These are phyloP conservation scores for Hanseniaspora lindneri DNA, from an alignment of 805 yeast species.

Conservation along the genomic window DNA sequence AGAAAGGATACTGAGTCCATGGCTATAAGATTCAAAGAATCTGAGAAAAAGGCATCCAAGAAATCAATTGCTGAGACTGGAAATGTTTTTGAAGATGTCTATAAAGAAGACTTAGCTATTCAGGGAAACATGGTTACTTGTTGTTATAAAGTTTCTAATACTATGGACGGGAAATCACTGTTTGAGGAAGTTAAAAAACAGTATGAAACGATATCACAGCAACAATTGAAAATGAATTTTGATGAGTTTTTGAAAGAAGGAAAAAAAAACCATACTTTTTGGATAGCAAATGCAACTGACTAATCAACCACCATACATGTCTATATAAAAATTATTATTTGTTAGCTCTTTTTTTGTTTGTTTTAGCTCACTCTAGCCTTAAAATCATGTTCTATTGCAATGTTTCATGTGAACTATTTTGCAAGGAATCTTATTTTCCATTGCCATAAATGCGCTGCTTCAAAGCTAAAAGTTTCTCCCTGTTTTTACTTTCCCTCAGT, in stretches of 20 bases:
- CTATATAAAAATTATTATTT: too few relatives aligned
- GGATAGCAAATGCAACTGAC: background rate
- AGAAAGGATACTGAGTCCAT: constrained; percentile 2
- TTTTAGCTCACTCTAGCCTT: too few relatives aligned
- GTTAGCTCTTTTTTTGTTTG: too few relatives aligned
- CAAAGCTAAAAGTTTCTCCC: background rate
- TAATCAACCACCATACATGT: too few relatives aligned
- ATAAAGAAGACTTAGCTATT: background rate
- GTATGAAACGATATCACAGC: background rate
- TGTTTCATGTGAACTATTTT: background rate
- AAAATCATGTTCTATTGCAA: too few relatives aligned
- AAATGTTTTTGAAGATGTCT: background rate
- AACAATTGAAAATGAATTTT: background rate
- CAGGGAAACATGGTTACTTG: background rate
- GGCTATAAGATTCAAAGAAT: background rate
- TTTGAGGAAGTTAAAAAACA: background rate
- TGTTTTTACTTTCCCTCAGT: constrained; percentile 8
- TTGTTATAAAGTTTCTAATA: background rate
- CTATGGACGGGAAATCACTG: background rate
- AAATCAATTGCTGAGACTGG: background rate
- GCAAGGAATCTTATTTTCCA: too few relatives aligned
- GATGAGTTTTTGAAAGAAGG: background rate
- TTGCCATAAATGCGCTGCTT: background rate
- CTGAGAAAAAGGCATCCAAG: background rate
- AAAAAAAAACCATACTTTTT: background rate